These are phyloP conservation scores for Westerdykella sp. DNA, from an alignment of 2,329 filamentous ascomycete species.

Conservation along the genomic window DNA sequence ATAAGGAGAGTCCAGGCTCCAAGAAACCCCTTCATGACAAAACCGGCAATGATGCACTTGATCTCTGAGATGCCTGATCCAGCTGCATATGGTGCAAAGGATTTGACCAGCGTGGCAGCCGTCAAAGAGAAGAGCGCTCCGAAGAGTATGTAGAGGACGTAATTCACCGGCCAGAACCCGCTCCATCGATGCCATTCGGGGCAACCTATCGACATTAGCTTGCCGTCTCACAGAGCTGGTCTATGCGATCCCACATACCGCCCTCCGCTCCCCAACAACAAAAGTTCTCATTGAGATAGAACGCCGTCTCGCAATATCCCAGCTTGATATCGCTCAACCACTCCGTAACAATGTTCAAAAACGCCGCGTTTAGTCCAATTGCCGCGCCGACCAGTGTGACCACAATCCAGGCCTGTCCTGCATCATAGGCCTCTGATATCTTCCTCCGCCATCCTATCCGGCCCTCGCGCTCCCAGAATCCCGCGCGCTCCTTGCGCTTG, in stretches of 20 bases:
- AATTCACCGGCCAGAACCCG: conserved; percentile 69
- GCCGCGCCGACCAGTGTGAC: conserved; percentile 87
- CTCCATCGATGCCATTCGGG: conserved; percentile 88
- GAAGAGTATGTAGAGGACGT: conserved; percentile 80
- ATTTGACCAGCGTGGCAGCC: conserved; percentile 77
- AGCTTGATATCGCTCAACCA: conserved; percentile 95
- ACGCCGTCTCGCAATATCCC: conserved; percentile 90
- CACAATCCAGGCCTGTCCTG: conserved; percentile 96
- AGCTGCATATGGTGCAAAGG: conserved; percentile 90
- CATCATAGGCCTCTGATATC: conserved; percentile 83
- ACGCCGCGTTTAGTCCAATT: conserved; percentile 87
- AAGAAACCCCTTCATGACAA: conserved; percentile 98
- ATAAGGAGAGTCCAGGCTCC: conserved; percentile 87
- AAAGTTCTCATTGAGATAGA: conserved; percentile 95
- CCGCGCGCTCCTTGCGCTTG: conserved; percentile 63
- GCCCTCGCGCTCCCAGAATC: conserved; percentile 62
- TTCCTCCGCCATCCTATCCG: conserved; percentile 72
- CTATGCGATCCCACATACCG: conserved; percentile 43
- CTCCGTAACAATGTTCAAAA: conserved; percentile 92
- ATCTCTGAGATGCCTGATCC: conserved; percentile 98
- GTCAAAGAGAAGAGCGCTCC: conserved; percentile 77
- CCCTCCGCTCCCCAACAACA: conserved; percentile 96
- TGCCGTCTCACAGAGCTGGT: background rate
- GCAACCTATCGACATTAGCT: conserved; percentile 53
- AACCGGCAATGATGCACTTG: conserved; percentile 97